Conservation (phyloP, 768 basidiomycete genomes). For the Lactifluus hygrophoroides region DNA sequence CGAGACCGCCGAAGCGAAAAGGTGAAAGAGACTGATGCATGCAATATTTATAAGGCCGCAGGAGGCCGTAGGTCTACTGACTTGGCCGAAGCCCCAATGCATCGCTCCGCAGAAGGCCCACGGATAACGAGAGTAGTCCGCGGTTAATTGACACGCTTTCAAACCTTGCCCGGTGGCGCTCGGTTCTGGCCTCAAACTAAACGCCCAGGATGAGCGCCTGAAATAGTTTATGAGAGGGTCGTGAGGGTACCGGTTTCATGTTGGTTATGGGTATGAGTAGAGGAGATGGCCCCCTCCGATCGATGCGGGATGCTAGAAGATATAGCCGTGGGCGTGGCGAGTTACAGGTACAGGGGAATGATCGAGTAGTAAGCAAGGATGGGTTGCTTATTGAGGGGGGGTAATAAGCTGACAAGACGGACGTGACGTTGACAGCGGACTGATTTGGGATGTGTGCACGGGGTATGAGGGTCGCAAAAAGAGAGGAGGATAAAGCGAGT, state of each 20-base stretch:
- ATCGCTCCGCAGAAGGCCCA: neutral
- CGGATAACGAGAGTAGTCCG: neutral
- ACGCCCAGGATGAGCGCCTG: neutral
- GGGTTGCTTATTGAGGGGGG: neutral
- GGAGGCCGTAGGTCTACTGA: neutral
- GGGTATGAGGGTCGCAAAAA: too few species aligned
- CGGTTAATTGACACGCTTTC: neutral
- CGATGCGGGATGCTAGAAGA: neutral
- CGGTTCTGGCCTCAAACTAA: neutral
- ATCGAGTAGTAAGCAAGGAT: neutral
- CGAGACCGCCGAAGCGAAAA: neutral
- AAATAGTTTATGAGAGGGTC: too few species aligned
- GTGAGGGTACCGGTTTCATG: too few species aligned
- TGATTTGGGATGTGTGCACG: too few species aligned
- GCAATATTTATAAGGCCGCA: neutral
- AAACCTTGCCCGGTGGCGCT: neutral
- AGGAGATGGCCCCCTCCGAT: too few species aligned
- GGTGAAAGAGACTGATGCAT: neutral
- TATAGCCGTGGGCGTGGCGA: neutral
- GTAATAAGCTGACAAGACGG: neutral
- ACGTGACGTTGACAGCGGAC: neutral
- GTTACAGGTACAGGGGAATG: neutral
- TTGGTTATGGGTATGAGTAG: too few species aligned
- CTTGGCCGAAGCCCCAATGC: neutral
- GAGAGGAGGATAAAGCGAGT: too few species aligned